A percentile compares a stretch with the other conserved stretches of the same genome.
These are phyloP conservation scores for Fusarium nodosum DNA, from an alignment of 2,329 filamentous ascomycete genomes.

Conservation along the genomic window DNA sequence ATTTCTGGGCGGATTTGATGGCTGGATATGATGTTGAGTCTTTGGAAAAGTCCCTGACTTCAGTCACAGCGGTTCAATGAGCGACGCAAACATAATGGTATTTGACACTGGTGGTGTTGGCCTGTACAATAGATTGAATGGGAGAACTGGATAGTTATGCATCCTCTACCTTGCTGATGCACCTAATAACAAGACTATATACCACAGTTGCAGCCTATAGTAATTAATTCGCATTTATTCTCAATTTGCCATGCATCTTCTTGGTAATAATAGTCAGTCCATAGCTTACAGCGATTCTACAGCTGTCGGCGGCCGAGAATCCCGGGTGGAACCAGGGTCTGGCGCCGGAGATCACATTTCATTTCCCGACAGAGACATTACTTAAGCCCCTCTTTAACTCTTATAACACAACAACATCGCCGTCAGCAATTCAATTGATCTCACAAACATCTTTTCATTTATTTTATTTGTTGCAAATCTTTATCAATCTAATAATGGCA, in stretches of 20 bases:
- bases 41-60: slow-evolving; percentile 16
- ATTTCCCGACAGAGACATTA: slow-evolving; percentile 26
- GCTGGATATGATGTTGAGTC: slow-evolving; percentile 38
- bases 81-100: not conserved
- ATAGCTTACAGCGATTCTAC: not conserved
- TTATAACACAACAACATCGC: not conserved
- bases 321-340: slow-evolving; percentile 9
- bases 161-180: not conserved
- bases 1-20: slow-evolving; percentile 51
- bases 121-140: not conserved
- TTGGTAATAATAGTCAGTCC: not conserved
- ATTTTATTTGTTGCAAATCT: fast-evolving
- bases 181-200: not conserved
- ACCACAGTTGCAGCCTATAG: fast-evolving
- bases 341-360: slow-evolving; percentile 30
- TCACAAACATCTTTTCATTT: too few relatives aligned
- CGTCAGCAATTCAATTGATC: not conserved
- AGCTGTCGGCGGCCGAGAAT: not conserved
- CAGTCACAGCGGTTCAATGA: not conserved
- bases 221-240: not conserved
- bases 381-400: not conserved
- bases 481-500: slow-evolving; percentile 29
- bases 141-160: not conserved
- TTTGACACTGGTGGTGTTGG: not conserved
- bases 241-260: not conserved